Percentiles rank a stretch among this genome's conserved stretches.
Evolutionary conservation across 2,329 filamentous ascomycete genomes (phyloP).

Genomic region (Rhynchosporium agropyri): DNA sequence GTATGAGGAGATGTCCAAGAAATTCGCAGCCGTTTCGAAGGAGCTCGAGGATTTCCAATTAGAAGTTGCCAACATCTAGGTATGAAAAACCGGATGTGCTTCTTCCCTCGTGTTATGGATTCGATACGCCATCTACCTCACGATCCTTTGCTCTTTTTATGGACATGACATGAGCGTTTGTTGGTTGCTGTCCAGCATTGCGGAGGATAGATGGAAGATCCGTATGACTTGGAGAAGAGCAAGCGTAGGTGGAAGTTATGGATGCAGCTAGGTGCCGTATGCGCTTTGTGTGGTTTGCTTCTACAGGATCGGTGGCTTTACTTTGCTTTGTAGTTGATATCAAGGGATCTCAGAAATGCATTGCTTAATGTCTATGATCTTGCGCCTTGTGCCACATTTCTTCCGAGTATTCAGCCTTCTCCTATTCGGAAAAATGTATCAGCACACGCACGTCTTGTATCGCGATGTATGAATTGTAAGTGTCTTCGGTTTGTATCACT

Average conservation of each 20-base stretch:
- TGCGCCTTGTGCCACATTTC: neutral
- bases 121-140: neutral
- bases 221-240: slow-evolving; percentile 21
- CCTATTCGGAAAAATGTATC: too few species aligned
- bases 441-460: too few species aligned
- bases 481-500: too few species aligned
- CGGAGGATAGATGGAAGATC: slow-evolving; percentile 29
- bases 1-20: slow-evolving; percentile 96
- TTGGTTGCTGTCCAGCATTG: slow-evolving; percentile 35
- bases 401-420: neutral
- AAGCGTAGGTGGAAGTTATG: slow-evolving; percentile 15
- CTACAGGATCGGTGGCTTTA: slow-evolving; percentile 1
- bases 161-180: slow-evolving; percentile 8
- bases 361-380: neutral
- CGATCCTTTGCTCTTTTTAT: slow-evolving; percentile 18
- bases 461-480: too few species aligned
- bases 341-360: slow-evolving; percentile 31
- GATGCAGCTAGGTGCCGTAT: slow-evolving; percentile 37
- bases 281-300: slow-evolving; percentile 28
- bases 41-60: slow-evolving; percentile 87
- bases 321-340: slow-evolving; percentile 35
- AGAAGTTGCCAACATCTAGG: slow-evolving; percentile 90
- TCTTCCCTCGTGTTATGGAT: neutral
- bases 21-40: slow-evolving; percentile 81
- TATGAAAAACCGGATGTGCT: slow-evolving; percentile 30